Percentiles rank a stretch among this genome's conserved stretches.
phyloP scores from a whole-genome alignment of 805 yeast genomes.

The Schwanniomyces occidentalis region DNA sequence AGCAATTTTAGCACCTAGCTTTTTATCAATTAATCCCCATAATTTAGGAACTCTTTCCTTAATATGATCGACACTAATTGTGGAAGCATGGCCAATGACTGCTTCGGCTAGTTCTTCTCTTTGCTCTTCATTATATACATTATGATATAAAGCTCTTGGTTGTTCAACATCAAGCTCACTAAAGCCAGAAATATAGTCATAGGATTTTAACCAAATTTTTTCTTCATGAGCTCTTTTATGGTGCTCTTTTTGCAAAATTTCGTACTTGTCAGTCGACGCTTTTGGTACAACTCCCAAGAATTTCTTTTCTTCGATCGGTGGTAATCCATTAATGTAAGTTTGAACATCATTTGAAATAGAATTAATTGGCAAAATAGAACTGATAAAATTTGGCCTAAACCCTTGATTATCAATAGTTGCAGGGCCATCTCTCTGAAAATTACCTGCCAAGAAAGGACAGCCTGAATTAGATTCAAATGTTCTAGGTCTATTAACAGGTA shows the following conservation, averaged over 20 bases:
- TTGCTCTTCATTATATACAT: slow-evolving; percentile 33
- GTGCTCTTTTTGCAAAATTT: slow-evolving; percentile 27
- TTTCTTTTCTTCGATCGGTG: slow-evolving; percentile 21
- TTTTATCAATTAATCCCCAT: slow-evolving; percentile 43
- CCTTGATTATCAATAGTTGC: slow-evolving; percentile 36
- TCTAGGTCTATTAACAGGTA: slow-evolving; percentile 56
- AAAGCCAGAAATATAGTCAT: slow-evolving; percentile 40
- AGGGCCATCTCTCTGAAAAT: slow-evolving; percentile 24
- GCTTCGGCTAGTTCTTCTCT: slow-evolving; percentile 35
- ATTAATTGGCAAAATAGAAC: slow-evolving; percentile 37
- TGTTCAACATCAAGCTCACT: slow-evolving; percentile 48
- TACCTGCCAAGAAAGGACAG: slow-evolving; percentile 27
- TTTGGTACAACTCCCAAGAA: slow-evolving; percentile 34
- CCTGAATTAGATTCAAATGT: slow-evolving; percentile 22
- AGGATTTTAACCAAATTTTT: slow-evolving; percentile 34
- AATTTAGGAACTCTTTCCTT: slow-evolving; percentile 40
- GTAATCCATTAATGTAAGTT: slow-evolving; percentile 18
- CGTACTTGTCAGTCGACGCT: slow-evolving; percentile 21
- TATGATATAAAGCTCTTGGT: slow-evolving; percentile 44
- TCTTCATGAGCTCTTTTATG: slow-evolving; percentile 36
- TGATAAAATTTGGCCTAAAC: slow-evolving; percentile 51
- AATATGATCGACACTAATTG: slow-evolving; percentile 24
- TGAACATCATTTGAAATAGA: slow-evolving; percentile 19
- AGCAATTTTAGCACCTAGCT: slow-evolving; percentile 41
- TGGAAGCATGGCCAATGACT: slow-evolving; percentile 40